A percentile compares a stretch with the other conserved stretches of the same genome.
Conservation (phyloP, 2,329 filamentous ascomycete genomes). For the Fusarium nelsonii region DNA sequence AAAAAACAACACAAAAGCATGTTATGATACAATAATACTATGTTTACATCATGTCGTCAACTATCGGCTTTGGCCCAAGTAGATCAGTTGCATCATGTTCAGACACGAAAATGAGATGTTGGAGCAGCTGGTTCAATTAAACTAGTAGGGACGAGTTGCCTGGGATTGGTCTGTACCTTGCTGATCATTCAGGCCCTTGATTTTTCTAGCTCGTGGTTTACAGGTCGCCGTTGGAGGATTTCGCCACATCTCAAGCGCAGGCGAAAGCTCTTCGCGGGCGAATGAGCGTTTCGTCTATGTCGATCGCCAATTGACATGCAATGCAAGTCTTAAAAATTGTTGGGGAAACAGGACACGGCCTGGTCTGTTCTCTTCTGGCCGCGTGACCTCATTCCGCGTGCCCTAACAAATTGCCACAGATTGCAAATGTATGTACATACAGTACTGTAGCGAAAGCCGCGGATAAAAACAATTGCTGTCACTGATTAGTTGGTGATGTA, state of each 20-base stretch:
- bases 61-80: neutral
- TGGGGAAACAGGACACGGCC: conserved; percentile 37
- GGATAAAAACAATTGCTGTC: neutral
- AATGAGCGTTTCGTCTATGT: conserved; percentile 37
- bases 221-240: conserved; percentile 9
- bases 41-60: conserved; percentile 19
- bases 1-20: conserved; percentile 35
- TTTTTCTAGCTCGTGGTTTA: conserved; percentile 1
- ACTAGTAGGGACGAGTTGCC: neutral
- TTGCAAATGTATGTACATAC: neutral
- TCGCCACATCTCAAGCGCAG: conserved; percentile 29
- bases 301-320: conserved; percentile 36
- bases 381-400: conserved; percentile 42
- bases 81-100: neutral
- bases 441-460: neutral
- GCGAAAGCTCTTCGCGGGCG: conserved; percentile 14
- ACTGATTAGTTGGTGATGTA: conserved; percentile 10
- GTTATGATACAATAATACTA: conserved; percentile 37
- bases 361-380: conserved; percentile 33
- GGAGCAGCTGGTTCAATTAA: neutral
- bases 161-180: conserved; percentile 15
- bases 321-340: conserved; percentile 38
- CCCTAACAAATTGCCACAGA: conserved; percentile 17
- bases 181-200: conserved; percentile 17
- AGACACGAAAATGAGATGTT: neutral